Conservation (phyloP, 495 filamentous ascomycete species). For the Aspergillus incahuasiensis region DNA sequence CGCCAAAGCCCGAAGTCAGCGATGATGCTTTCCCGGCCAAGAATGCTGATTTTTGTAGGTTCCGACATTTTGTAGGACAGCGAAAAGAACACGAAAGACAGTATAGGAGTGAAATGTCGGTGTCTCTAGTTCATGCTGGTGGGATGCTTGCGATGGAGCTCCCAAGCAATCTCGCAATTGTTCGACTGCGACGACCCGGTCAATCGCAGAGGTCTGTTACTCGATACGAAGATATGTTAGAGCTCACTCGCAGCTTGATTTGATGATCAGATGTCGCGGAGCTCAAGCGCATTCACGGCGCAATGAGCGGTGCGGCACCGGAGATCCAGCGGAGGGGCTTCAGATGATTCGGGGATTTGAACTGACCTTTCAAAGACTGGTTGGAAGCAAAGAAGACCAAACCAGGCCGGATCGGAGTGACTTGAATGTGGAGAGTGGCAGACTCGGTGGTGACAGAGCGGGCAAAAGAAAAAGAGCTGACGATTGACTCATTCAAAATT, state of each 20-base stretch:
- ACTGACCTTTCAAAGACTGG: constrained; percentile 9
- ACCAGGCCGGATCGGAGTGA: background rate
- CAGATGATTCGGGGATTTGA: background rate
- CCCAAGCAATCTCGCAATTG: background rate
- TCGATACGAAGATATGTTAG: background rate
- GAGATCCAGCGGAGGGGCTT: background rate
- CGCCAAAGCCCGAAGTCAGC: constrained; percentile 91
- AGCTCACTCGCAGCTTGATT: background rate
- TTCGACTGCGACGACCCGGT: background rate
- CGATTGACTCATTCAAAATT: constrained; percentile 21
- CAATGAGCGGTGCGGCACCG: constrained; percentile 2
- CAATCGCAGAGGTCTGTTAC: background rate
- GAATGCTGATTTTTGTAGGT: constrained; percentile 49
- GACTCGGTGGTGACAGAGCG: background rate
- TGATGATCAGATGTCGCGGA: background rate
- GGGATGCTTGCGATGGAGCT: constrained; percentile 1
- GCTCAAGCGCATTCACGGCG: background rate
- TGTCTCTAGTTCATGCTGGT: constrained; percentile 35
- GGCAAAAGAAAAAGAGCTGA: constrained; percentile 2
- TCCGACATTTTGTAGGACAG: constrained; percentile 30
- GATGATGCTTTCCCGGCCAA: constrained; percentile 74
- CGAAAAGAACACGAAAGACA: background rate
- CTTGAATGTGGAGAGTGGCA: constrained; percentile 1
- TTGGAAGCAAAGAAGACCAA: background rate
- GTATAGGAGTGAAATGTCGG: background rate